Evolutionary conservation across 2,329 filamentous ascomycete species (phyloP), one percentile per base, ranked within the genome.

Genomic region (Epichloe gansuensis): DNA sequence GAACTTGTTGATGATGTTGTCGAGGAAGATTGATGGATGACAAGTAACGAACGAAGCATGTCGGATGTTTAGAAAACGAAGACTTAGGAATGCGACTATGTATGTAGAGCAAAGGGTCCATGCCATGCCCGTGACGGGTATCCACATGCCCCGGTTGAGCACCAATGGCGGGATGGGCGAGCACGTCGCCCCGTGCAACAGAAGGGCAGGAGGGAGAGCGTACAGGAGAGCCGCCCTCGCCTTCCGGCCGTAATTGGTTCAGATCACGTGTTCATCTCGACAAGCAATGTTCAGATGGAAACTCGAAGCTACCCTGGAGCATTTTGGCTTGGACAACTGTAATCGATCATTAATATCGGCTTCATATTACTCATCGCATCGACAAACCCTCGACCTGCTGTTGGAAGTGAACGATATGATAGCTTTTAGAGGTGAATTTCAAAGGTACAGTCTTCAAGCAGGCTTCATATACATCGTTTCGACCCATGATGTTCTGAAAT

Each of bases 81-180:
- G 4, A 4, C 15, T 21, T 41, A 50, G 41, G 38, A 50, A 46
- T 46, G 49, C 42, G 28, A 51, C 23, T 28, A 7, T 31, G 17
- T 28, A 7, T 31, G 17, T 21, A 31, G 31, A 31, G 39, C 46
- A 34, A 50, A 53, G 41, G 41, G 46, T 50, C 25, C 51, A n/a
- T 21, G 23, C 34, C 17, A 8, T 31, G 35, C 31, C 15, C 17
- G n/a, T n/a, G 42, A 12, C 38, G 17, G 25, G 34, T 6, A 46
- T 50, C 46, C 51, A 52, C 51, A 52, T 49, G 42, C 42, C 34
- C 15, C 9, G 25, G n/a, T 17, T 37, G 47, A 42, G n/a, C 47
- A 53, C 52, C 52, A 53, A 53, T 53, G 42, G 28, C 46, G 41
- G 51, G 46, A 48, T 39, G 45, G 28, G 41, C 46, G 41, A 46